phyloP scores from a whole-genome alignment of 2,329 filamentous ascomycete species.

The Cryphonectria japonica region DNA sequence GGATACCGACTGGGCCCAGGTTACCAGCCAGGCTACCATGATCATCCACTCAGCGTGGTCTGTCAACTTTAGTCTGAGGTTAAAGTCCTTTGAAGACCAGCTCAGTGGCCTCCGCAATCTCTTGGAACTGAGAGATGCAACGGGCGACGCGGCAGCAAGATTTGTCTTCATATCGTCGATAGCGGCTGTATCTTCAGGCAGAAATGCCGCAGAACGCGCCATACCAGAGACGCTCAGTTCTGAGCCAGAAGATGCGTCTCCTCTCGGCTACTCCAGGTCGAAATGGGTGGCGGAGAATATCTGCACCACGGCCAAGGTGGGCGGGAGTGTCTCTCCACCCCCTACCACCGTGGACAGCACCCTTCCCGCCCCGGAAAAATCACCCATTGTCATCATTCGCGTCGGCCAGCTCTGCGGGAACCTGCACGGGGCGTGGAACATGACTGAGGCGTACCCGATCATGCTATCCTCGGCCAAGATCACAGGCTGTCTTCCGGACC shows the following conservation, averaged over 20 bases:
- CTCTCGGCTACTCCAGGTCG: conserved; percentile 58
- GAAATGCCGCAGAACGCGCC: conserved; percentile 1
- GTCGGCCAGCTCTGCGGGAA: conserved; percentile 52
- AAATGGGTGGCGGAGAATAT: conserved; percentile 63
- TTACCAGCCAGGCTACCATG: conserved; percentile 49
- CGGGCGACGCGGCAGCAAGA: conserved; percentile 21
- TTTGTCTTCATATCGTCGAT: conserved; percentile 37
- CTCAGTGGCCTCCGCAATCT: conserved; percentile 53
- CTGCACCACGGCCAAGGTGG: conserved; percentile 45
- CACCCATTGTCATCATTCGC: conserved; percentile 45
- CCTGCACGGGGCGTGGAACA: conserved; percentile 49
- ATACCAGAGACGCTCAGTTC: conserved; percentile 48
- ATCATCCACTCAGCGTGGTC: conserved; percentile 58
- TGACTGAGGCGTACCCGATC: conserved; percentile 52
- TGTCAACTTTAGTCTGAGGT: conserved; percentile 57
- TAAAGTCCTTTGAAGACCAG: conserved; percentile 51
- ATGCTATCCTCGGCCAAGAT: conserved; percentile 47
- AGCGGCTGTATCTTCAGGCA: conserved; percentile 27
- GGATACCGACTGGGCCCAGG: conserved; percentile 41
- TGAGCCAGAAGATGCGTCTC: conserved; percentile 47
- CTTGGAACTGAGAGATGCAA: conserved; percentile 33
- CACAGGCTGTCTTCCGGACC: conserved; percentile 44
- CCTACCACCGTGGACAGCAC: conserved; percentile 29
- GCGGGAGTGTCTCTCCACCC: conserved; percentile 8
- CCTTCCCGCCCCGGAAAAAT: conserved; percentile 24